Evolutionary conservation across 1,284 basidiomycete species (phyloP), one percentile per base, ranked within the genome.

Genomic region (Cutaneotrichosporon arboriforme): DNA sequence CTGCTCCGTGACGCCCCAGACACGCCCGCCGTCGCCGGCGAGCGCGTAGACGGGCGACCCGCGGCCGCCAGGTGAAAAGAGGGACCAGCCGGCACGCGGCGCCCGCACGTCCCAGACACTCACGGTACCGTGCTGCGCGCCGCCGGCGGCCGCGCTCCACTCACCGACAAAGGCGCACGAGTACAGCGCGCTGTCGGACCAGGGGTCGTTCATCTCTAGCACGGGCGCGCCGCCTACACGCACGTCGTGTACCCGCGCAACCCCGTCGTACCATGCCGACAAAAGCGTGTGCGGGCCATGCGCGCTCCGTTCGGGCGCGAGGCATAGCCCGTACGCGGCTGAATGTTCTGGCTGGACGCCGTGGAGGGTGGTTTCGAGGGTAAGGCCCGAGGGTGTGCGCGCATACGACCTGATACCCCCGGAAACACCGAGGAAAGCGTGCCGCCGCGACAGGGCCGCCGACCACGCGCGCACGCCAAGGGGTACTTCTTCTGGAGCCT

Each of bases 1-100:
- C 14, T 52, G 55, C 47, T 75, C 70, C 20, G 69, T 73, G 0
- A 73, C 74, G 14, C 70, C 76, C 69, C 70, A 77, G 15, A 76
- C 48, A n/a, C 69, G 62, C 13, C 67, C 68, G 17, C 68, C 69
- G 35, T 76, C 75, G 2, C 63, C 67, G 38, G 58, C 54, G 4
- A 77, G 44, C 4, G 60, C 57, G 50, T 77, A 77, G 1, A 76
- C 71, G 0, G 76, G 76, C 3, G 63, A 67, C 3, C 72, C 69
- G 40, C 71, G 69, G 5, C 70, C 65, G 8, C 66, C 65, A 0
- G 75, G 74, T 17, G 72, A 65, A 51, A 74, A 76, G 42, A 67
- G 62, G 1, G 65, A 68, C 64, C 70, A 73, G 4, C 71, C 72
- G 1, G 26, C 34, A 2, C 13, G 13, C 1, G 60, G 54, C 20